Percentiles rank a stretch among this genome's conserved stretches.
These are phyloP conservation scores for Quercus lobata DNA, from an alignment of 331 rosid species.

Conservation along the genomic window DNA sequence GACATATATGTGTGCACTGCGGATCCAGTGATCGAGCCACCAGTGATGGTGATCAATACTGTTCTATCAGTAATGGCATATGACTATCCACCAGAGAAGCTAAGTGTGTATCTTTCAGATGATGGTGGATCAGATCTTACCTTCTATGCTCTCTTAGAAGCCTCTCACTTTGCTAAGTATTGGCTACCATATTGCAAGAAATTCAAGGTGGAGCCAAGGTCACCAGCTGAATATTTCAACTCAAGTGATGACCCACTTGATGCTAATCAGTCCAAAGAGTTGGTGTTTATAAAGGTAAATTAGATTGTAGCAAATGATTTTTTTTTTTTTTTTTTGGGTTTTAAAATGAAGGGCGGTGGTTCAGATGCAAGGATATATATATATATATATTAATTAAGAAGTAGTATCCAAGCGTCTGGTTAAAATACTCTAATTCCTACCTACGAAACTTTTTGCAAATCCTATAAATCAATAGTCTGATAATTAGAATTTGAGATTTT, in stretches of 20 bases:
- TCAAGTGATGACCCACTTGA: neutral
- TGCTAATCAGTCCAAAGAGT: slow-evolving; percentile 1
- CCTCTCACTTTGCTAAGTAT: slow-evolving; percentile 61
- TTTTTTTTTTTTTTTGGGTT: no score
- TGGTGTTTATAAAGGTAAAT: slow-evolving; percentile 8
- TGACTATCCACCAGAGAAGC: slow-evolving; percentile 67
- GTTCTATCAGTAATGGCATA: slow-evolving; percentile 75
- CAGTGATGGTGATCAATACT: slow-evolving; percentile 74
- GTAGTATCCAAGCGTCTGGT: no score
- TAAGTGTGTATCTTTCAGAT: slow-evolving; percentile 76
- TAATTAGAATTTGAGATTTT: no score
- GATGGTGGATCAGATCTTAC: slow-evolving; percentile 70
- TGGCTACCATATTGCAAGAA: slow-evolving; percentile 82
- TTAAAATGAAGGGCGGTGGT: no score
- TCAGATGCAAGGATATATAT: no score
- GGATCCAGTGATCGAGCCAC: slow-evolving; percentile 69
- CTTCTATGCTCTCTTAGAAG: slow-evolving; percentile 59
- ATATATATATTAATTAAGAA: no score
- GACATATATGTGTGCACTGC: slow-evolving; percentile 92
- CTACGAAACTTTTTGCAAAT: no score
- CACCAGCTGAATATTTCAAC: slow-evolving; percentile 67
- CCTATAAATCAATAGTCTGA: no score
- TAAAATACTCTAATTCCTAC: no score
- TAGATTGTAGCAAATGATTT: no score
- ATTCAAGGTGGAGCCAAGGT: slow-evolving; percentile 58